Conservation (phyloP, 1,284 basidiomycete genomes). For the Puccinia coronata region DNA sequence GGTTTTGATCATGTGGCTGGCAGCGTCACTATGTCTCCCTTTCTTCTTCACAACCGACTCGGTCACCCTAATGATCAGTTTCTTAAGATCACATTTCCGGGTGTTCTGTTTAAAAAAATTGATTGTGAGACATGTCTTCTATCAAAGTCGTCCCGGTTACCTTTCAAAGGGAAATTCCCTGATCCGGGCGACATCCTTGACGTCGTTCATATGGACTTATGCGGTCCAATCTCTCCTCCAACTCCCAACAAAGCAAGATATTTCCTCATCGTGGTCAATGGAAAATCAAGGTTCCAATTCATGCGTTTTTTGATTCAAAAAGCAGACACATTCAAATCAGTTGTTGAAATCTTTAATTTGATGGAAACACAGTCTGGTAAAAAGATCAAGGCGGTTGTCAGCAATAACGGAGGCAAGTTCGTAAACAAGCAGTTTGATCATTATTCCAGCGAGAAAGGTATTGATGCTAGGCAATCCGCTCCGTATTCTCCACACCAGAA, state of each 20-base stretch:
- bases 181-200: background rate
- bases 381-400: background rate
- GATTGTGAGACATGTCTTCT: background rate
- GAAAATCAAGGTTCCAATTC: background rate
- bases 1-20: background rate
- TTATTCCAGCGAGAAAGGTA: background rate
- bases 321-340: background rate
- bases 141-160: background rate
- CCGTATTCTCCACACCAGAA: background rate
- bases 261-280: background rate
- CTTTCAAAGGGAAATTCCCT: background rate
- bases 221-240: slow-evolving; percentile 21
- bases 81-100: background rate
- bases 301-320: background rate
- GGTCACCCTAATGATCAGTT: background rate
- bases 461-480: background rate
- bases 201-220: slow-evolving; percentile 1
- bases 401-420: background rate
- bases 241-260: background rate
- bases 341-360: background rate
- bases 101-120: background rate
- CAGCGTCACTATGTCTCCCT: background rate
- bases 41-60: background rate
- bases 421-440: background rate
- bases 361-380: background rate